phyloP scores from a whole-genome alignment of 108 stramenopile species.

The Asterionellopsis glacialis region DNA sequence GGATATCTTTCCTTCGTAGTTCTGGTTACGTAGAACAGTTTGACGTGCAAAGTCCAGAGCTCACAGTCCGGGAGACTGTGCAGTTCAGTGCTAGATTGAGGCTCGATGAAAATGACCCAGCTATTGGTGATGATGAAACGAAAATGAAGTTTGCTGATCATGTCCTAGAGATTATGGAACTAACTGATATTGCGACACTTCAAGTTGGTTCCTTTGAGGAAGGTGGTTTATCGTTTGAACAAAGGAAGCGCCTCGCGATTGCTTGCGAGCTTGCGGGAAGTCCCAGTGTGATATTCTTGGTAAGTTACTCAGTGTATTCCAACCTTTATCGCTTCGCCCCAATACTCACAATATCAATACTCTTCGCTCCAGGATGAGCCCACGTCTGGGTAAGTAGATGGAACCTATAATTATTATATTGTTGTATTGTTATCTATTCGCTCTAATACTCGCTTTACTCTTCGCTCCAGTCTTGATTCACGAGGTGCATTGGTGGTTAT shows the following conservation, averaged over 20 bases:
- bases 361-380: conserved; percentile 25
- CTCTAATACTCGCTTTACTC: too few relatives aligned
- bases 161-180: conserved; percentile 57
- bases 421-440: too few relatives aligned
- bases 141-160: conserved; percentile 38
- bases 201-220: conserved; percentile 45
- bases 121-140: conserved; percentile 12
- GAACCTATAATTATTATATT: too few relatives aligned
- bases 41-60: conserved; percentile 59
- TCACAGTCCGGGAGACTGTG: conserved; percentile 67
- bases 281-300: not conserved
- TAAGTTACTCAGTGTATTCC: too few relatives aligned
- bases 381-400: conserved; percentile 29
- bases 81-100: conserved; percentile 62
- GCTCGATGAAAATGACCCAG: conserved; percentile 30
- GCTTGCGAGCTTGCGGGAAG: conserved; percentile 71
- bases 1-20: conserved; percentile 29
- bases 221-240: conserved; percentile 67
- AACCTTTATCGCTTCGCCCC: too few relatives aligned
- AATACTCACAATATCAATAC: too few relatives aligned
- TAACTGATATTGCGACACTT: conserved; percentile 41
- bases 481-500: conserved; percentile 63
- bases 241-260: conserved; percentile 71
- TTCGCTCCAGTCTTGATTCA: conserved; percentile 22
- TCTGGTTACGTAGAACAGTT: conserved; percentile 81